These are phyloP conservation scores for Lepiota subincarnata DNA, from an alignment of 768 basidiomycete genomes.

Conservation along the genomic window DNA sequence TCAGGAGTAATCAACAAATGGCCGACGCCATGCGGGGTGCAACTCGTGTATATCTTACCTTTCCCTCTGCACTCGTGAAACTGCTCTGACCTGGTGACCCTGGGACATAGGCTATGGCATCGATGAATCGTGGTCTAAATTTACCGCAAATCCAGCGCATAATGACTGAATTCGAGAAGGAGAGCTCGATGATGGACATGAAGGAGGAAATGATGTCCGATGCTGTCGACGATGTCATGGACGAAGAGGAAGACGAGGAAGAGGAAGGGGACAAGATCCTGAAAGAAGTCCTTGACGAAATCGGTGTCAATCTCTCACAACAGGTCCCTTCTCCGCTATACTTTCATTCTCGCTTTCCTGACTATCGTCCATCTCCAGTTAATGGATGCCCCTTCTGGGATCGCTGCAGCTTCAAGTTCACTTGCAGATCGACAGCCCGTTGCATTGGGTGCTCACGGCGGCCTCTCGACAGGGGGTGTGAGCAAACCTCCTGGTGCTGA, in stretches of 20 bases:
- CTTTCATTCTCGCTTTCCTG: background rate
- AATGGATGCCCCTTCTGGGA: constrained; percentile 74
- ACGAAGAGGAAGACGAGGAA: constrained; percentile 95
- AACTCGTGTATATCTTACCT: constrained; percentile 61
- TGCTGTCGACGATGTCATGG: constrained; percentile 96
- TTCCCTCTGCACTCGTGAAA: constrained; percentile 2
- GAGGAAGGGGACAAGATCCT: constrained; percentile 94
- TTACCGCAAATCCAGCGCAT: constrained; percentile 92
- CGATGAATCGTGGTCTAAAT: constrained; percentile 96
- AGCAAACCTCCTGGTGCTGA: constrained; percentile 32
- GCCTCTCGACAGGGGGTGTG: constrained; percentile 24
- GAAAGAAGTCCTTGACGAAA: constrained; percentile 95
- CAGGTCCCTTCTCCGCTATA: constrained; percentile 41
- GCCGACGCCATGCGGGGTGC: constrained; percentile 99
- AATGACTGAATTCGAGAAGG: constrained; percentile 97
- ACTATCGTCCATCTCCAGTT: constrained; percentile 45
- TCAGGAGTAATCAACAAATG: constrained; percentile 98
- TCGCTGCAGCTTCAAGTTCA: constrained; percentile 56
- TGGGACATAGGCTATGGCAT: constrained; percentile 80
- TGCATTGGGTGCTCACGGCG: constrained; percentile 71
- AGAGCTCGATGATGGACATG: constrained; percentile 99
- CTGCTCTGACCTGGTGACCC: constrained; percentile 8
- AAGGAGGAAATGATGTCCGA: constrained; percentile 99
- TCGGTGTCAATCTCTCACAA: constrained; percentile 88
- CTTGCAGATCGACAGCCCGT: constrained; percentile 72